These are phyloP conservation scores for Neocatenulostroma microsporum DNA, from an alignment of 2,329 filamentous ascomycete genomes.

Conservation along the genomic window DNA sequence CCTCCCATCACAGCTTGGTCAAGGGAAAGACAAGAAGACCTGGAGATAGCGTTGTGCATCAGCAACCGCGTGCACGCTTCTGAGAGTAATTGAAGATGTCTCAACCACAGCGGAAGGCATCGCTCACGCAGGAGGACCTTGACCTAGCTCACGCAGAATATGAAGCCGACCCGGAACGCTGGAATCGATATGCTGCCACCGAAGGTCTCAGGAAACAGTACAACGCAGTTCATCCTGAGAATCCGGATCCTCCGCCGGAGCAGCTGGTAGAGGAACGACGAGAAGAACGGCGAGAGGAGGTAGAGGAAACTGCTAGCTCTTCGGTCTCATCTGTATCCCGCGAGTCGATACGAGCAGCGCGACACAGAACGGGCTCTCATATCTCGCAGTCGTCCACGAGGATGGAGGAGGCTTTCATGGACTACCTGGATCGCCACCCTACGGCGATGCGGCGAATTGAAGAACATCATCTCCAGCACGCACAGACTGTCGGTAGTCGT, in stretches of 20 bases:
- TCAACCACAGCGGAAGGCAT: too few relatives aligned
- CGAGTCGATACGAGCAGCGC: too few relatives aligned
- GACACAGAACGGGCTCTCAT: too few relatives aligned
- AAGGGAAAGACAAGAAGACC: too few relatives aligned
- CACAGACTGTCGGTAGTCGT: conserved; percentile 57
- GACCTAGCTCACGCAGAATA: conserved; percentile 47
- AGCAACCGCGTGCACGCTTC: too few relatives aligned
- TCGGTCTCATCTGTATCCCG: background rate
- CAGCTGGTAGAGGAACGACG: conserved; percentile 32
- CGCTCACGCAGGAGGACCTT: conserved; percentile 36
- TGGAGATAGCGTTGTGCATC: too few relatives aligned
- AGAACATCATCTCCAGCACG: conserved; percentile 63
- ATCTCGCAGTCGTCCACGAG: too few relatives aligned
- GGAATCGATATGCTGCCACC: conserved; percentile 32
- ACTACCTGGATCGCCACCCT: conserved; percentile 55
- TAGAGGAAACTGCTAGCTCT: conserved; percentile 12
- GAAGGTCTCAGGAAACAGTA: conserved; percentile 48
- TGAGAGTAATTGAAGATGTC: too few relatives aligned
- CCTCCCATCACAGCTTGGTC: too few relatives aligned
- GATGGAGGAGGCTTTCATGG: conserved; percentile 38
- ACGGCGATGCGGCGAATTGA: conserved; percentile 65
- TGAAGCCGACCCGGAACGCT: conserved; percentile 41
- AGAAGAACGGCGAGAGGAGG: conserved; percentile 42
- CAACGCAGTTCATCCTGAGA: conserved; percentile 42
- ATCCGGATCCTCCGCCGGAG: background rate